Conservation (phyloP, 257 asterid species). For the Orobanche coerulescens region DNA sequence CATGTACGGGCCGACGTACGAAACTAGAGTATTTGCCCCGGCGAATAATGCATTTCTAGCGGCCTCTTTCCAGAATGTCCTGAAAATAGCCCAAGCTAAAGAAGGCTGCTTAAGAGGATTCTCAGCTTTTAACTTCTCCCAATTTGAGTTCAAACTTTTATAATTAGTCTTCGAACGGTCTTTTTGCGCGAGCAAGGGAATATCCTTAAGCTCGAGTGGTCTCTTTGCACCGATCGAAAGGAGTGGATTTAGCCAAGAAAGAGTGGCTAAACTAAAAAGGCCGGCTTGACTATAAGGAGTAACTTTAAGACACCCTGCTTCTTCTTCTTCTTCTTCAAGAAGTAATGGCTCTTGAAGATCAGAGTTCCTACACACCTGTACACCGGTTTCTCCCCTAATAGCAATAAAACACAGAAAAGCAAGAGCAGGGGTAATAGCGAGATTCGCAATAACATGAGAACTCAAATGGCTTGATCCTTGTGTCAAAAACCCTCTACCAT, state of each 20-base stretch:
- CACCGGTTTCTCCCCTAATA: constrained; percentile 58
- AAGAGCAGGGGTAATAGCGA: constrained; percentile 56
- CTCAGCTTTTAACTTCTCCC: constrained; percentile 75
- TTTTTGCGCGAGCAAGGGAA: constrained; percentile 70
- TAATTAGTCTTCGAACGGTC: constrained; percentile 88
- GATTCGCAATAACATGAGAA: constrained; percentile 68
- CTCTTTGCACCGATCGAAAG: constrained; percentile 87
- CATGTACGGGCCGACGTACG: constrained; percentile 86
- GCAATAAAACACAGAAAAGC: constrained; percentile 68
- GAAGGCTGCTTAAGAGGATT: constrained; percentile 54
- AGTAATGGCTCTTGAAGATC: constrained; percentile 54
- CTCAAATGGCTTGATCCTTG: constrained; percentile 50
- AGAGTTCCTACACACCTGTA: constrained; percentile 47
- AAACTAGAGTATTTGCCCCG: constrained; percentile 64
- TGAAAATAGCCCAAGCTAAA: constrained; percentile 82
- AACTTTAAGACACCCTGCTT: constrained; percentile 81
- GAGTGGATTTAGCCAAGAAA: constrained; percentile 93
- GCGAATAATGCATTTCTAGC: constrained; percentile 77
- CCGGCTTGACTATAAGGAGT: constrained; percentile 90
- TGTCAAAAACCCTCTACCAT: constrained; percentile 43
- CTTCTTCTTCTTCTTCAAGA: constrained; percentile 62
- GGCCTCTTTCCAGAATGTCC: constrained; percentile 83
- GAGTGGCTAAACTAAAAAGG: constrained; percentile 67
- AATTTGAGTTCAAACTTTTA: constrained; percentile 62
- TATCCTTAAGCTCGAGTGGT: constrained; percentile 87